Evolutionary conservation across 1,284 basidiomycete genomes (phyloP).

Genomic region (Cystobasidium slooffiae): DNA sequence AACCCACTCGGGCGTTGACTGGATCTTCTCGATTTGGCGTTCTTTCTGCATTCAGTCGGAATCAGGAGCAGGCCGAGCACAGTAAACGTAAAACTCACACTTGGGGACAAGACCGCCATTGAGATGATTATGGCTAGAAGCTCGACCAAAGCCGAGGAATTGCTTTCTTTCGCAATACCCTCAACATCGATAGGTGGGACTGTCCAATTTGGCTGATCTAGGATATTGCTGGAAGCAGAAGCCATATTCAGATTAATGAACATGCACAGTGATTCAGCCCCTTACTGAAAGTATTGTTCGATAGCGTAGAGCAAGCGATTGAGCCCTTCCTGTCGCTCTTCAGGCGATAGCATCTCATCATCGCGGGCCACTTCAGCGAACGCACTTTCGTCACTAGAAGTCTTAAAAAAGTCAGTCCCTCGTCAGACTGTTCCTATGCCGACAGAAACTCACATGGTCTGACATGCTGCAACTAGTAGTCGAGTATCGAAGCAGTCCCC

Average conservation of each 20-base stretch:
- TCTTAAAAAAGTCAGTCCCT: not conserved
- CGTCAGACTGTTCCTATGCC: not conserved
- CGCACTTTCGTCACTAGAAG: not conserved
- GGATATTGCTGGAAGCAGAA: not conserved
- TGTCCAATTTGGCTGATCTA: conserved; percentile 1
- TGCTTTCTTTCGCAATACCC: not conserved
- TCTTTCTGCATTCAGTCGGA: conserved; percentile 65
- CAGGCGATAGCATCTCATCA: not conserved
- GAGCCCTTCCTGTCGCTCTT: conserved; percentile 7
- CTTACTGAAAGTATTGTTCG: conserved; percentile 27
- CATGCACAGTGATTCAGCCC: not conserved
- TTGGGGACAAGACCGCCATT: conserved; percentile 77
- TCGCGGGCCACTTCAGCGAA: not conserved
- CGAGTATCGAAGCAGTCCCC: conserved; percentile 20
- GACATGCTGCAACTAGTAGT: conserved; percentile 9
- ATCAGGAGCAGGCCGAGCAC: not conserved
- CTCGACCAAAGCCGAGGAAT: conserved; percentile 67
- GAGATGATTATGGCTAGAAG: conserved; percentile 86
- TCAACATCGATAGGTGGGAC: conserved; percentile 22
- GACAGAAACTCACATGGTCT: conserved; percentile 18
- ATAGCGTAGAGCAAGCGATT: conserved; percentile 9
- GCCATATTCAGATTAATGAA: not conserved
- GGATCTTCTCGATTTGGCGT: conserved; percentile 81
- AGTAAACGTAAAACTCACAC: conserved; percentile 42
- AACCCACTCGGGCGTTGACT: conserved; percentile 73